Evolutionary conservation across 164 flowering plant genomes (phyloP).

Genomic region (Kingdonia uniflora): DNA sequence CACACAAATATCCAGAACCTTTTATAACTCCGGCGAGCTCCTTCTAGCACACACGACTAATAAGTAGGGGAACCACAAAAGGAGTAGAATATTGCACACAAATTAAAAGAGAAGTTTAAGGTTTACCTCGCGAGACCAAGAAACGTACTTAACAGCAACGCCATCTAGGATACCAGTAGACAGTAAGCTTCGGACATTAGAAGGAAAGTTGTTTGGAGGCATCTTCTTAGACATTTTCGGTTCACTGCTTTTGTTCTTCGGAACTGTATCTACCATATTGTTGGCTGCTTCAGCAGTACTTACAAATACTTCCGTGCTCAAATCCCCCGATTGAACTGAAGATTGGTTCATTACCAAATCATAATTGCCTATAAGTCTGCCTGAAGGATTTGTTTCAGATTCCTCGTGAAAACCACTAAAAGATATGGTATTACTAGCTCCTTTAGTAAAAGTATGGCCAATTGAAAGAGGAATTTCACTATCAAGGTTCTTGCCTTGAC

Average conservation of each 20-base stretch:
- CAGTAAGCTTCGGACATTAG: slow-evolving; percentile 55
- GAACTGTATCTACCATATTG: slow-evolving; percentile 8
- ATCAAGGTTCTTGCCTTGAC: slow-evolving; percentile 32
- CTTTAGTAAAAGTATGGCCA: slow-evolving; percentile 8
- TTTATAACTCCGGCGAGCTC: slow-evolving; percentile 60
- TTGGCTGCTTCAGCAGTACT: slow-evolving; percentile 13
- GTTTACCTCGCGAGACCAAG: slow-evolving; percentile 54
- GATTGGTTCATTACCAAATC: slow-evolving; percentile 28
- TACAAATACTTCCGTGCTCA: slow-evolving; percentile 9
- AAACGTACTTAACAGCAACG: slow-evolving; percentile 55
- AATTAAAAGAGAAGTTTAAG: too few relatives aligned
- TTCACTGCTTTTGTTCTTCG: slow-evolving; percentile 27
- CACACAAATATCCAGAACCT: slow-evolving; percentile 73
- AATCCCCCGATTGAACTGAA: slow-evolving; percentile 17
- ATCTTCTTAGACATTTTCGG: slow-evolving; percentile 33
- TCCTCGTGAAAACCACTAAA: slow-evolving; percentile 13
- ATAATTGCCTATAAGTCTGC: slow-evolving; percentile 15
- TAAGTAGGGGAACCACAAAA: too few relatives aligned
- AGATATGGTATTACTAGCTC: slow-evolving; percentile 9
- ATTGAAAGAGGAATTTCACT: slow-evolving; percentile 15
- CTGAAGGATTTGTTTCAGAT: slow-evolving; percentile 8
- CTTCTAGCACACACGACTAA: slow-evolving; percentile 17
- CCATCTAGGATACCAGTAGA: slow-evolving; percentile 79
- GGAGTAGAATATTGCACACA: too few relatives aligned
- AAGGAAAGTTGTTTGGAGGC: slow-evolving; percentile 54